A percentile compares a stretch with the other conserved stretches of the same genome.
Evolutionary conservation across 2,329 filamentous ascomycete species (phyloP).

Genomic region (Hyphodiscus sp.): DNA sequence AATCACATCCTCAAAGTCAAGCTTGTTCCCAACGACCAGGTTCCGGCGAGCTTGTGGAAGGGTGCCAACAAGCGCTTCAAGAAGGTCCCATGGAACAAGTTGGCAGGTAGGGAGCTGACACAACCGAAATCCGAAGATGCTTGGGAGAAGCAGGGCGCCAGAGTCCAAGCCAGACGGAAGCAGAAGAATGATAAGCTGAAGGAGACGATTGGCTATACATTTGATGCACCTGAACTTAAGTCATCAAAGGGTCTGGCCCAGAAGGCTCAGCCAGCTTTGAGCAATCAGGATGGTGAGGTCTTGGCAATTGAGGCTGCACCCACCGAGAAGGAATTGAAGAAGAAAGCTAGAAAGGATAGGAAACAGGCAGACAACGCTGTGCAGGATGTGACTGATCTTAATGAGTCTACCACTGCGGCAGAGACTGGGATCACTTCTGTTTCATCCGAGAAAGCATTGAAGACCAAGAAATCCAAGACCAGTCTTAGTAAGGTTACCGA

Average conservation of each 20-base stretch:
- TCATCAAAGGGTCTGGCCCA: constrained; percentile 46
- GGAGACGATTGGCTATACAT: constrained; percentile 71
- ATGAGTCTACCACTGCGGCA: constrained; percentile 16
- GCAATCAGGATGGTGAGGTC: constrained; percentile 19
- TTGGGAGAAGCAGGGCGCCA: constrained; percentile 72
- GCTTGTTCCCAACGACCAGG: constrained; percentile 65
- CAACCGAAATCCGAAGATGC: constrained; percentile 64
- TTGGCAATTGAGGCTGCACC: constrained; percentile 29
- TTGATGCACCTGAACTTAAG: constrained; percentile 68
- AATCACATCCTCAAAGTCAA: constrained; percentile 90
- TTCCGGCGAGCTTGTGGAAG: constrained; percentile 80
- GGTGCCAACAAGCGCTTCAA: constrained; percentile 89
- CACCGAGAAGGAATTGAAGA: constrained; percentile 12
- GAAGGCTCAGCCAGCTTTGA: constrained; percentile 26
- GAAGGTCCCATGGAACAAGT: constrained; percentile 77
- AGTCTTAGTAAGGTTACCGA: constrained; percentile 6
- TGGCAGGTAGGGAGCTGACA: constrained; percentile 69
- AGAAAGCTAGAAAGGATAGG: constrained; percentile 21
- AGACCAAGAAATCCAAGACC: constrained; percentile 17
- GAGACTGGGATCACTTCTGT: constrained; percentile 5
- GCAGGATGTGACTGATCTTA: constrained; percentile 4
- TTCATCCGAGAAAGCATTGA: constrained; percentile 16
- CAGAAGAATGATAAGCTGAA: constrained; percentile 69
- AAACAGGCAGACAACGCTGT: constrained; percentile 12
- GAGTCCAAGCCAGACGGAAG: constrained; percentile 64